These are phyloP conservation scores for Anthracocystis panici-leucophaei DNA, from an alignment of 1,284 basidiomycete species.

Conservation along the genomic window DNA sequence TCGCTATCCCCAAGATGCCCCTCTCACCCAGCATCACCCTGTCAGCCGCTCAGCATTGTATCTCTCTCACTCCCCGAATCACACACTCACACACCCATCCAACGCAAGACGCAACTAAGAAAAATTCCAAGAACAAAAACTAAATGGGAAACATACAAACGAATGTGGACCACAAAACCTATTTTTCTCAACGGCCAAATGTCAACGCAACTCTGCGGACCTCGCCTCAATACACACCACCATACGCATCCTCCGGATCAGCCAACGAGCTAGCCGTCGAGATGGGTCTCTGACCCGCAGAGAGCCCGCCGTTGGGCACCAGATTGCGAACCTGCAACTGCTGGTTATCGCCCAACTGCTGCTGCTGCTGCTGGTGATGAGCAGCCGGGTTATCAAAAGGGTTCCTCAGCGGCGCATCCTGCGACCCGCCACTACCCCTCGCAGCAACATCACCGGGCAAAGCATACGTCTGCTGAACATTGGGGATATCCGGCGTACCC, in stretches of 20 bases:
- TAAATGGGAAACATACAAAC: not conserved
- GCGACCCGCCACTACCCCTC: conserved; percentile 13
- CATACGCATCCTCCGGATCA: conserved; percentile 57
- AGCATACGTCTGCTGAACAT: conserved; percentile 61
- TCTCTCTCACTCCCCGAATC: no score
- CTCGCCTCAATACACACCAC: conserved; percentile 52
- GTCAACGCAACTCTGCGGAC: not conserved
- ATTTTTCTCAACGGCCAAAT: not conserved
- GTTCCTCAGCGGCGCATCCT: conserved; percentile 21
- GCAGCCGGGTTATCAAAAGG: conserved; percentile 30
- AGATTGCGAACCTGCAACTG: conserved; percentile 48
- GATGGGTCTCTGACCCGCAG: conserved; percentile 50
- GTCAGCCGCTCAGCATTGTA: no score
- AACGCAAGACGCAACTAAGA: no score
- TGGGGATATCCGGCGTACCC: conserved; percentile 61
- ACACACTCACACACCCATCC: no score
- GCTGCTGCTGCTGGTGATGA: conserved; percentile 5
- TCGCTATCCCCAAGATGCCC: no score
- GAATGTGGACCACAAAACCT: not conserved
- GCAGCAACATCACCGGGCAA: conserved; percentile 16
- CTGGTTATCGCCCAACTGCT: conserved; percentile 9
- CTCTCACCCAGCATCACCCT: no score
- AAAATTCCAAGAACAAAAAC: not conserved
- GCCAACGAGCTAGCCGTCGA: conserved; percentile 50
- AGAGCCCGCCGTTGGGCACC: conserved; percentile 14